phyloP scores from a whole-genome alignment of 2,329 filamentous ascomycete species.

The Purpureocillium lavendulum region DNA sequence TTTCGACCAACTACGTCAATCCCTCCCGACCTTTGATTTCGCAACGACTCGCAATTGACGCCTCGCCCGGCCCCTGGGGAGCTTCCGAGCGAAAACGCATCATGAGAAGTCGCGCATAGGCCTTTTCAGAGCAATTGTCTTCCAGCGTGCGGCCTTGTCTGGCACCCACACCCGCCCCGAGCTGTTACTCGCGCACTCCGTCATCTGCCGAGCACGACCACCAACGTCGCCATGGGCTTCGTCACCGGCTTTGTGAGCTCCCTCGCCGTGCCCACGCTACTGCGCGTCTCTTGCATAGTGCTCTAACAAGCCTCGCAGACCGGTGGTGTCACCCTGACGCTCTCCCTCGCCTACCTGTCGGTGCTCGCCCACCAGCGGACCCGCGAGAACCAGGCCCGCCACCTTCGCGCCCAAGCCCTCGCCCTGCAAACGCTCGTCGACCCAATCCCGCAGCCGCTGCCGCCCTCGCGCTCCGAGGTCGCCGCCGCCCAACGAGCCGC shows the following conservation, averaged over 20 bases:
- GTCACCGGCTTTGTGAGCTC: conserved; percentile 62
- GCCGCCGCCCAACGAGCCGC: conserved; percentile 43
- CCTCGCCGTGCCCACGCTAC: neutral
- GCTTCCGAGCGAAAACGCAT: conserved; percentile 18
- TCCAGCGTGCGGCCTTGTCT: neutral
- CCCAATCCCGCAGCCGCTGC: conserved; percentile 35
- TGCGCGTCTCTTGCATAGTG: too few species aligned
- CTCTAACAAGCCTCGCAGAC: conserved; percentile 38
- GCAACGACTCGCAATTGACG: conserved; percentile 8
- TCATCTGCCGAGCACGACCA: neutral
- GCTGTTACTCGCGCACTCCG: neutral
- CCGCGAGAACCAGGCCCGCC: conserved; percentile 49
- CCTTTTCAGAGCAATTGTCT: neutral
- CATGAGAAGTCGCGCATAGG: conserved; percentile 21
- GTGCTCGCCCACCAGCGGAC: conserved; percentile 62
- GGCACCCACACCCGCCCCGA: neutral
- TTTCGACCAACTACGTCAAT: conserved; percentile 9
- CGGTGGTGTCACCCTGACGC: conserved; percentile 67
- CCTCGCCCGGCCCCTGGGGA: conserved; percentile 5
- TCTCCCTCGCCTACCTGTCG: conserved; percentile 64
- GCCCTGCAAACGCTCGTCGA: conserved; percentile 45
- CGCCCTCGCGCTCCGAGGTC: conserved; percentile 41
- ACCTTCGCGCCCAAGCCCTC: conserved; percentile 48
- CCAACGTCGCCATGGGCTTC: conserved; percentile 55
- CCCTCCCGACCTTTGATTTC: conserved; percentile 18